Conservation (phyloP, 129 eudicot genomes). For the Lactuca saligna region DNA sequence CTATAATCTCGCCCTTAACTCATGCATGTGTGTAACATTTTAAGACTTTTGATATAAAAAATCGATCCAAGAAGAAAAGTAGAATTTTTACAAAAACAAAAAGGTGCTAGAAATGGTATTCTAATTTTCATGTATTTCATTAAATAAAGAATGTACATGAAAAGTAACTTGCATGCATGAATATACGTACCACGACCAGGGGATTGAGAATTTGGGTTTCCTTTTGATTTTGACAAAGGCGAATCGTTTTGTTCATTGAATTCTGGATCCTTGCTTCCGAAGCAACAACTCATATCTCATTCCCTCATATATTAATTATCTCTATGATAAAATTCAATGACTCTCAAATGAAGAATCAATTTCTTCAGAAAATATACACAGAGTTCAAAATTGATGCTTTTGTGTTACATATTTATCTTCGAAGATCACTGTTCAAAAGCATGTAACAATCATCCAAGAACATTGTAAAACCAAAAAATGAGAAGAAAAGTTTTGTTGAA, state of each 20-base stretch:
- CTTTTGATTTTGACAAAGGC: conserved; percentile 48
- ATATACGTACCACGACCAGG: conserved; percentile 33
- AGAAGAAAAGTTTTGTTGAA: conserved; percentile 9
- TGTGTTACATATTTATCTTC: neutral
- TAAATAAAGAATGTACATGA: neutral
- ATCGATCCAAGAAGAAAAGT: neutral
- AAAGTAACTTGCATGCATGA: conserved; percentile 10
- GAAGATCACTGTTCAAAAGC: neutral
- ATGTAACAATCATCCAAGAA: conserved; percentile 4
- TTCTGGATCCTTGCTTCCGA: conserved; percentile 44
- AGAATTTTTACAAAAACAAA: neutral
- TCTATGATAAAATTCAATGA: conserved; percentile 3
- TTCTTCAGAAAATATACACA: neutral
- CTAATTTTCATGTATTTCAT: neutral
- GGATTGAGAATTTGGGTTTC: conserved; percentile 36
- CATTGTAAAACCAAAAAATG: neutral
- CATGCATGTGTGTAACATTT: neutral
- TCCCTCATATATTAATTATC: conserved; percentile 30
- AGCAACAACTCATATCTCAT: conserved; percentile 67
- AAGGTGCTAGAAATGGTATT: neutral
- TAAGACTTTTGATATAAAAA: too few relatives aligned
- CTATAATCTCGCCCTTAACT: neutral
- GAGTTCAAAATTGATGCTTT: conserved; percentile 3
- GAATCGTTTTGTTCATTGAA: conserved; percentile 26
- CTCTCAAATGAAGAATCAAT: neutral